A percentile compares a stretch with the other conserved stretches of the same genome.
These are phyloP conservation scores for Fraxinus floribunda DNA, from an alignment of 305 asterid genomes.

Conservation along the genomic window DNA sequence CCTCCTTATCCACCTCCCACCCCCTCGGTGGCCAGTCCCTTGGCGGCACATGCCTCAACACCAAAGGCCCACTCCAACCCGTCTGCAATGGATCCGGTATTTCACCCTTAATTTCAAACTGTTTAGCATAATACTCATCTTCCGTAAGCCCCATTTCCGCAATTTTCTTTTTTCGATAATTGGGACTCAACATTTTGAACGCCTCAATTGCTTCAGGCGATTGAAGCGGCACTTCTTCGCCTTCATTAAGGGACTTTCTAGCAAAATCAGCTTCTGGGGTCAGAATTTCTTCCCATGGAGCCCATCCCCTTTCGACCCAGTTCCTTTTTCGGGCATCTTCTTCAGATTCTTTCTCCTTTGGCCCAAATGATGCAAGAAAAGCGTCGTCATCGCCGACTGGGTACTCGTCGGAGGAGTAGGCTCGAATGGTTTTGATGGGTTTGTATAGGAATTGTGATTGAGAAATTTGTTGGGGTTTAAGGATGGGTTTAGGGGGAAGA, in stretches of 20 bases:
- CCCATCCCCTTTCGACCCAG: conserved; percentile 98
- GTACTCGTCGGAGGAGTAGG: conserved; percentile 73
- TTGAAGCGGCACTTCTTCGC: conserved; percentile 91
- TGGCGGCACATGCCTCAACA: conserved; percentile 71
- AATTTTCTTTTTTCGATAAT: conserved; percentile 58
- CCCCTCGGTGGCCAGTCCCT: conserved; percentile 99
- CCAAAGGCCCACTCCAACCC: conserved; percentile 76
- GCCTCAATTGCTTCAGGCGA: conserved; percentile 84
- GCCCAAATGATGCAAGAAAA: conserved; percentile 65
- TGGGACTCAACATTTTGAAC: conserved; percentile 74
- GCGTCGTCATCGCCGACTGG: conserved; percentile 85
- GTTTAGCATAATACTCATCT: conserved; percentile 79
- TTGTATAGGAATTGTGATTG: conserved; percentile 21
- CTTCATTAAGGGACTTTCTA: conserved; percentile 80
- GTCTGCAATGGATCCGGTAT: conserved; percentile 73
- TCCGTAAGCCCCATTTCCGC: conserved; percentile 79
- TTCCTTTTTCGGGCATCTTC: conserved; percentile 79
- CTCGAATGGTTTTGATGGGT: conserved; percentile 27
- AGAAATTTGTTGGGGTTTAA: conserved; percentile 45
- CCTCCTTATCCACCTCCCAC: conserved; percentile 80
- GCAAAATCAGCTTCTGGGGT: conserved; percentile 90
- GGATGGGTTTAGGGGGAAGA: conserved; percentile 55
- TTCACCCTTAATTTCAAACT: conserved; percentile 86
- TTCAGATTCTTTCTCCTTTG: conserved; percentile 79
- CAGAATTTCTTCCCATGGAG: conserved; percentile 96